Percentiles rank a stretch among this genome's conserved stretches.
phyloP scores from a whole-genome alignment of 2,329 filamentous ascomycete genomes.

The Fusarium tuaranense region DNA sequence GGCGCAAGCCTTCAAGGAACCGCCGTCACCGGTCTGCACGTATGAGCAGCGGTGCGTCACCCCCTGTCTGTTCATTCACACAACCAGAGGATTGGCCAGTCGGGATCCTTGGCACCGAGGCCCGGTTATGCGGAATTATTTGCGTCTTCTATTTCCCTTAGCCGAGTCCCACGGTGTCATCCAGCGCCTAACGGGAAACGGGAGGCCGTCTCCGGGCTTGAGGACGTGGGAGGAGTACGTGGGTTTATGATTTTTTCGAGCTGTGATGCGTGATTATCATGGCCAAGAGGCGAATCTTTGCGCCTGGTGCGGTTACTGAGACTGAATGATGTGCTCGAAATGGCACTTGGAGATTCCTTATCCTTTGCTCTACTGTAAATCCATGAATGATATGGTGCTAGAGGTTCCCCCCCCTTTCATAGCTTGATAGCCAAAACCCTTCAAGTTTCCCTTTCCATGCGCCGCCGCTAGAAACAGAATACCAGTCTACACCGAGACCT shows the following conservation, averaged over 20 bases:
- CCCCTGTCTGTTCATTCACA: conserved; percentile 7
- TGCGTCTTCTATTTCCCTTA: background rate
- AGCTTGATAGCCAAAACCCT: background rate
- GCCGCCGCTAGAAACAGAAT: background rate
- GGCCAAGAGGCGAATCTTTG: too few species aligned
- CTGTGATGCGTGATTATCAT: background rate
- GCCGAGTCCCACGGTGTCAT: background rate
- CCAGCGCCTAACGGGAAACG: background rate
- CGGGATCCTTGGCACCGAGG: background rate
- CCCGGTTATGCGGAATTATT: background rate
- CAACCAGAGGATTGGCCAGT: background rate
- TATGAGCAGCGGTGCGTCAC: background rate
- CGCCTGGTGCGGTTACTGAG: background rate
- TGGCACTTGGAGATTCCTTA: background rate
- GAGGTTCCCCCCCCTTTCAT: background rate
- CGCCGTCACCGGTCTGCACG: background rate
- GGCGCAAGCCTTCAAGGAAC: background rate
- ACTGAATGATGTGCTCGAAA: background rate
- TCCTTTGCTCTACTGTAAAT: background rate
- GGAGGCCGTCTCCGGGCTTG: background rate
- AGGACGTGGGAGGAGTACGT: background rate
- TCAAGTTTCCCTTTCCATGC: background rate
- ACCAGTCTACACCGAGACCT: background rate
- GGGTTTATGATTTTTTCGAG: conserved; percentile 33
- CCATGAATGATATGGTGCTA: background rate